A percentile compares a stretch with the other conserved stretches of the same genome.
These are phyloP conservation scores for Colletotrichum neosansevieriae DNA, from an alignment of 2,329 filamentous ascomycete species.

Conservation along the genomic window DNA sequence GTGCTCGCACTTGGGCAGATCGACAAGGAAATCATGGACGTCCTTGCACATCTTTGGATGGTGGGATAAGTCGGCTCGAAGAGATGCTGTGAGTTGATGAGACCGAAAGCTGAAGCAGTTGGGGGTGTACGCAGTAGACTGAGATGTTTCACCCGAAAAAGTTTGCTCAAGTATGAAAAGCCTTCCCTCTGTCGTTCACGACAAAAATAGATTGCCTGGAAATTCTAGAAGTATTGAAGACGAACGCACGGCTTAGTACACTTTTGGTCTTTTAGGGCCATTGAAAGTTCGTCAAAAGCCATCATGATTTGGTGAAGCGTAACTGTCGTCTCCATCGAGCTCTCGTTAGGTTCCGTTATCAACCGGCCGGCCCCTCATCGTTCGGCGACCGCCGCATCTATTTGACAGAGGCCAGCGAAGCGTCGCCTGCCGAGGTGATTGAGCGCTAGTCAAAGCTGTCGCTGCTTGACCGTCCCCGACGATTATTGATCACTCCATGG, in stretches of 20 bases:
- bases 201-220: slow-evolving; percentile 29
- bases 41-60: slow-evolving; percentile 63
- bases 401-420: slow-evolving; percentile 34
- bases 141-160: slow-evolving; percentile 33
- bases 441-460: not conserved
- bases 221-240: slow-evolving; percentile 36
- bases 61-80: no score
- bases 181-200: slow-evolving; percentile 31
- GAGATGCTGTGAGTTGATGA: not conserved
- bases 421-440: not conserved
- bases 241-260: slow-evolving; percentile 30
- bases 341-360: slow-evolving; percentile 29
- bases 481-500: slow-evolving; percentile 1
- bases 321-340: slow-evolving; percentile 17
- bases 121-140: slow-evolving; percentile 19
- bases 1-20: slow-evolving; percentile 84
- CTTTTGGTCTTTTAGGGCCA: not conserved
- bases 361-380: not conserved
- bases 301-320: slow-evolving; percentile 12
- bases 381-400: slow-evolving; percentile 31
- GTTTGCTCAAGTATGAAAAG: slow-evolving; percentile 27
- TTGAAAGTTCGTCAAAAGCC: slow-evolving; percentile 22
- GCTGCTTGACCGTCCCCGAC: slow-evolving; percentile 4
- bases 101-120: not conserved
- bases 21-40: slow-evolving; percentile 70